Conservation (phyloP, 169 alveolate genomes). For the Eimeria falciformis region DNA sequence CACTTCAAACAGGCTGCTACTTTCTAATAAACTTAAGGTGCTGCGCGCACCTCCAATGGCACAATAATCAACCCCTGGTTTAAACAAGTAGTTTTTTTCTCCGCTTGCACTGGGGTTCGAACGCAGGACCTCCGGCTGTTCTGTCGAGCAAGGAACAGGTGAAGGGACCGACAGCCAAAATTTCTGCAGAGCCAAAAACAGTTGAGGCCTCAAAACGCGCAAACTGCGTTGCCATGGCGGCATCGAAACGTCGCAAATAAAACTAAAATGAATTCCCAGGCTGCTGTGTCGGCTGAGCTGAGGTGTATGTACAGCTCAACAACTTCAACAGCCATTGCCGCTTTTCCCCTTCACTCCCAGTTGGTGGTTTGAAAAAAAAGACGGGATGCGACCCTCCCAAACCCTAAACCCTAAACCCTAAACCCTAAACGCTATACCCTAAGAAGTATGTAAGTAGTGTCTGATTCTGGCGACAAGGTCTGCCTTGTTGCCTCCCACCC, state of each 20-base stretch:
- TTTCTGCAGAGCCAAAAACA: background rate
- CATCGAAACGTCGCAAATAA: background rate
- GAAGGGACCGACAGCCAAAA: too few species aligned
- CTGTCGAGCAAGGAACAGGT: too few species aligned
- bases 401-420: slow-evolving; percentile 52
- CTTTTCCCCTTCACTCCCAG: slow-evolving; percentile 12
- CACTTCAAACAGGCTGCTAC: too few species aligned
- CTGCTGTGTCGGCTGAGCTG: background rate
- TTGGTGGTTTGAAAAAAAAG: too few species aligned
- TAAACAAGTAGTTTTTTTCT: too few species aligned
- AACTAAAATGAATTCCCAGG: background rate
- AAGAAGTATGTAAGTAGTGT: background rate
- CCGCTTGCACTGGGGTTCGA: background rate
- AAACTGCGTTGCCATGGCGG: background rate
- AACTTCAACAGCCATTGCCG: slow-evolving; percentile 2
- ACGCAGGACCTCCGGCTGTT: background rate
- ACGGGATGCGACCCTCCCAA: too few species aligned
- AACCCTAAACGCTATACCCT: slow-evolving; percentile 43
- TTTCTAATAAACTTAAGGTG: too few species aligned
- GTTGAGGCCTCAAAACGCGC: background rate
- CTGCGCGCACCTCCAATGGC: too few species aligned
- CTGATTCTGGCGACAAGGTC: background rate
- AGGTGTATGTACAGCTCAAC: background rate
- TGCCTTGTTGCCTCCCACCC: background rate
- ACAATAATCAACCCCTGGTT: too few species aligned